A percentile compares a stretch with the other conserved stretches of the same genome.
Conservation (phyloP, 2,329 filamentous ascomycete genomes). For the Raffaelea ambrosiae region DNA sequence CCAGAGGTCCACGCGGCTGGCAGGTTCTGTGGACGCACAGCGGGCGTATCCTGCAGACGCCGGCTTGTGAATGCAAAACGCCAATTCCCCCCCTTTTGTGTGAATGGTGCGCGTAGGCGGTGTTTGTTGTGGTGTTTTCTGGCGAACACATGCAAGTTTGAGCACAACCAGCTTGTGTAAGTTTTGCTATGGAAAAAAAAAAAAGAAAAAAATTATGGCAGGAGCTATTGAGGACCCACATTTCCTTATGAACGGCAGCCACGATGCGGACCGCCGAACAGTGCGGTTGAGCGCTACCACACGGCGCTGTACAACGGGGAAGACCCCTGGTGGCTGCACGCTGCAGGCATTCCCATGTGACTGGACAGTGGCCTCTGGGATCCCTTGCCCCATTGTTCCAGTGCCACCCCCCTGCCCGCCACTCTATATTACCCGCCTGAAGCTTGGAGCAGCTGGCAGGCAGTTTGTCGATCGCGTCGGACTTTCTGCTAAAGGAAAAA, state of each 20-base stretch:
- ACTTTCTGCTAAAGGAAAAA: not conserved
- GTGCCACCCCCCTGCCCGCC: too few species aligned
- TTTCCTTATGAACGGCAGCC: not conserved
- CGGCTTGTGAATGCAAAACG: too few species aligned
- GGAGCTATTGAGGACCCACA: not conserved
- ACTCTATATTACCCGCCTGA: not conserved
- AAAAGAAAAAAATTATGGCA: not conserved
- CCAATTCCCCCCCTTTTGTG: too few species aligned
- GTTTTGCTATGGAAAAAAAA: not conserved
- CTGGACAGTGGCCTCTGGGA: constrained; percentile 2
- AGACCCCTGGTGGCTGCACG: not conserved
- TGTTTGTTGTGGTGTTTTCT: too few species aligned
- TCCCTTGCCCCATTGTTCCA: too few species aligned
- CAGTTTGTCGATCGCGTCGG: not conserved
- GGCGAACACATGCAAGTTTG: not conserved
- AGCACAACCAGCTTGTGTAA: not conserved
- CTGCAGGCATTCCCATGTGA: not conserved
- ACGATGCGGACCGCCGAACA: not conserved
- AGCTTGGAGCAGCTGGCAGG: not conserved
- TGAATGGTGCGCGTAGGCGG: too few species aligned
- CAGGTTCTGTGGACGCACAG: too few species aligned
- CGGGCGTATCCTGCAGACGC: too few species aligned
- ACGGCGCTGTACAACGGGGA: too few species aligned
- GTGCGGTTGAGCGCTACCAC: too few species aligned
- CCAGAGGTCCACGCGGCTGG: too few species aligned